phyloP scores from a whole-genome alignment of 768 basidiomycete genomes.

The Glaciozyma martinii region DNA sequence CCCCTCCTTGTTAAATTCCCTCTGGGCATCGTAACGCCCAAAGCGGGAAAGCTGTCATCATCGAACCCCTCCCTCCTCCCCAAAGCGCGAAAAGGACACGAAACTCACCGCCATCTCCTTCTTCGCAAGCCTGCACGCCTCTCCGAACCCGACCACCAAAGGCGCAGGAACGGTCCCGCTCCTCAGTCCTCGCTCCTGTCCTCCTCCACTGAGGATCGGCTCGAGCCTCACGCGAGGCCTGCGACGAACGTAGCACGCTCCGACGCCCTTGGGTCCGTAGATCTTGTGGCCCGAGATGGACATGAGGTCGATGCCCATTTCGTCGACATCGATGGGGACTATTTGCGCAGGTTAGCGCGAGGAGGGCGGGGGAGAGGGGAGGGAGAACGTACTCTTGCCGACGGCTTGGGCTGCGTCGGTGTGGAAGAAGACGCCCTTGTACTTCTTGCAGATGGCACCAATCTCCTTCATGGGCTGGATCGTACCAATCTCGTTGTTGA shows the following conservation, averaged over 20 bases:
- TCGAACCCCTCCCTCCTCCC: background rate
- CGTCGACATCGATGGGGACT: conserved; percentile 85
- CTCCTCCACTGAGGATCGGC: conserved; percentile 89
- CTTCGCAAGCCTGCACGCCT: conserved; percentile 84
- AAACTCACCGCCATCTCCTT: conserved; percentile 81
- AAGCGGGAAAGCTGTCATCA: conserved; percentile 13
- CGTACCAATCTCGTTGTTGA: conserved; percentile 98
- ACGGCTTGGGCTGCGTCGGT: conserved; percentile 91
- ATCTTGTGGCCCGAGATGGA: conserved; percentile 95
- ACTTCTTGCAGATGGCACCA: conserved; percentile 70
- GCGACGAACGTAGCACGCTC: conserved; percentile 86
- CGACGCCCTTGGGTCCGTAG: conserved; percentile 94
- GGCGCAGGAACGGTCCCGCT: conserved; percentile 89
- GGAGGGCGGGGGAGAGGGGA: background rate
- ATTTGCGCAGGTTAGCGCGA: conserved; percentile 35
- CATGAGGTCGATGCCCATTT: conserved; percentile 89
- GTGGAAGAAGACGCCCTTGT: conserved; percentile 87
- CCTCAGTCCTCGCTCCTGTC: conserved; percentile 89
- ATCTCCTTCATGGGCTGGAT: conserved; percentile 97
- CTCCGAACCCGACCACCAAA: conserved; percentile 84
- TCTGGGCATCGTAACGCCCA: background rate
- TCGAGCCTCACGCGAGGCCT: conserved; percentile 87
- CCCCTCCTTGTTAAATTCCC: background rate
- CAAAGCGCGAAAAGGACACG: background rate
- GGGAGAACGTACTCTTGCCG: conserved; percentile 26